Evolutionary conservation across 2,329 filamentous ascomycete species (phyloP), one percentile per base, ranked within the genome.

Genomic region (Aureobasidium leucospermi): DNA sequence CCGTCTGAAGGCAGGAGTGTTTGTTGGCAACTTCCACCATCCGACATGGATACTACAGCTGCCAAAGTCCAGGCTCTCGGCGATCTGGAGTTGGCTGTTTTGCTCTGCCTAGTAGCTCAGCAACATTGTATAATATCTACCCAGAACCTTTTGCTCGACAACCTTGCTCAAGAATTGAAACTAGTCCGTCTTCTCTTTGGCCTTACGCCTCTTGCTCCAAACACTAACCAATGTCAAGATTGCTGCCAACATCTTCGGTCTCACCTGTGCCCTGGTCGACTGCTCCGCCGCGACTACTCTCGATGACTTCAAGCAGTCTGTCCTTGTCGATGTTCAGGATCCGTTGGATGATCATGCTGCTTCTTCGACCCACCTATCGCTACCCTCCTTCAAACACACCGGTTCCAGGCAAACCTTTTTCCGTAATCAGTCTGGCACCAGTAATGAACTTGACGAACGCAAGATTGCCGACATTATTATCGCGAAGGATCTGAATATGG

Each of bases 81-180:
- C 68, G 92, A 96, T 75, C 80, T 96, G 42, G 92, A 96, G 75
- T 83, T 97, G 61, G 94, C 93, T 28, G 77, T 88, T 13, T 80
- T 97, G 42, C 82, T 96, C 53, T 92, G 88, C 69, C 82, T 97
- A 55, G 81, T 91, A 63, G 85, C 86, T 61, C 82, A 86, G 65
- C 89, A 96, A 72, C 92, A 97, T 73, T 96, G 90, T 75, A 85
- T 97, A 66, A 85, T 97, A 68, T 87, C 90, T 73, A 88, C 89
- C 15, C 82, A 85, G 2, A 71, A 76, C 4, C 76, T 82, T 38
- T 75, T 78, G 56, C 74, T 93, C 60, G 80, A 88, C 71, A 81
- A 85, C 64, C 78, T 96, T n/a, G 80, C 86, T 45, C 80, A 84
- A 56, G 90, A 96, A 72, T 77, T 96, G 23, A 81, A 83, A 63